These are phyloP conservation scores for Colletotrichum spaethianum DNA, from an alignment of 2,329 filamentous ascomycete species.

Conservation along the genomic window DNA sequence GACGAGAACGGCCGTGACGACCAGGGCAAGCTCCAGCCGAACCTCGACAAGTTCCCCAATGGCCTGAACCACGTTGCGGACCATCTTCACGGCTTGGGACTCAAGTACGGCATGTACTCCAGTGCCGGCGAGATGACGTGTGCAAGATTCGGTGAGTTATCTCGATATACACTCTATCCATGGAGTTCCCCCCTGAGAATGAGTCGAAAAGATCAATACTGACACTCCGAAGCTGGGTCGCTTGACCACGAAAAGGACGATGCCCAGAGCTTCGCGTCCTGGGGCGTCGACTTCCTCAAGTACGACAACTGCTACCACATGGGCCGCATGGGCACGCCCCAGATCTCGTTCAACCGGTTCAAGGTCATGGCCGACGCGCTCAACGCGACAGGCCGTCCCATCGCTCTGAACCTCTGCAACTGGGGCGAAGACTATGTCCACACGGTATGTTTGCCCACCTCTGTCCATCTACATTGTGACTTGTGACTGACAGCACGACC, in stretches of 20 bases:
- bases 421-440: slow-evolving; percentile 51
- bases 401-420: slow-evolving; percentile 52
- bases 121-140: slow-evolving; percentile 64
- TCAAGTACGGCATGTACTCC: slow-evolving; percentile 57
- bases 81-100: slow-evolving; percentile 51
- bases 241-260: slow-evolving; percentile 67
- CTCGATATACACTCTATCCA: too few species aligned
- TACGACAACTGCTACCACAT: slow-evolving; percentile 64
- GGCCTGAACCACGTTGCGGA: slow-evolving; percentile 54
- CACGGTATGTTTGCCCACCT: slow-evolving; percentile 11
- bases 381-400: slow-evolving; percentile 48
- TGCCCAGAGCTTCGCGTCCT: slow-evolving; percentile 65
- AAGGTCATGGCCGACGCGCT: slow-evolving; percentile 53
- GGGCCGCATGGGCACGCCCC: slow-evolving; percentile 46
- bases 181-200: neutral
- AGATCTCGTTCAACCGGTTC: slow-evolving; percentile 49
- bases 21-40: slow-evolving; percentile 48
- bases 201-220: neutral
- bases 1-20: slow-evolving; percentile 45
- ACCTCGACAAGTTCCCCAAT: slow-evolving; percentile 53
- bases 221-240: slow-evolving; percentile 54
- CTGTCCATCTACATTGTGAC: neutral
- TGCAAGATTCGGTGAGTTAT: slow-evolving; percentile 54
- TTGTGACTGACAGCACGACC: slow-evolving; percentile 28
- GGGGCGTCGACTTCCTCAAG: slow-evolving; percentile 68